Evolutionary conservation across 2,329 filamentous ascomycete species (phyloP), one percentile per base, ranked within the genome.

Genomic region (Pyrenophora tritici-repentis): DNA sequence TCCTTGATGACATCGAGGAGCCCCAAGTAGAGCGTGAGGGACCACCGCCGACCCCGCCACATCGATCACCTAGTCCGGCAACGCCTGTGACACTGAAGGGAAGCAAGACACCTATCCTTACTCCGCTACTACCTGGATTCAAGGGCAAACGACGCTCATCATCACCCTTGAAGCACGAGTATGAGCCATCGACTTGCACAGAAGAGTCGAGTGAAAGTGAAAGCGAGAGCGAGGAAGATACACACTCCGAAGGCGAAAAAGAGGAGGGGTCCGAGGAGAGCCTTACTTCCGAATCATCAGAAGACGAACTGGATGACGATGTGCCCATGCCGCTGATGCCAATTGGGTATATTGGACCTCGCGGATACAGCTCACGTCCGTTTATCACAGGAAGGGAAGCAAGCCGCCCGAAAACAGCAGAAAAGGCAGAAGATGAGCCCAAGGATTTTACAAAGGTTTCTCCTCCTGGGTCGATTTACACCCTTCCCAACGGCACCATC

Each of bases 151-250:
- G 92, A 37, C 85, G 91, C 14, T 88, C 86, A 1, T 97, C 94
- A 0, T 99, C 94, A 1, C 94, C 94, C 0, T 79, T 99, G 42
- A 99, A 99, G 76, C 93, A 97, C 69, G 93, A 99, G 75, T 99
- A 97, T 65, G 87, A 92, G 56, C 93, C 93, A 12, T 97, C 94
- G 13, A 86, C 84, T 6, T 84, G 83, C 38, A 86, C 85, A 0
- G 83, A 84, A 35, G 84, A 84, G 6, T 81, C 81, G 7, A 81
- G 78, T 1, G 80, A 84, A 47, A 86, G 81, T 37, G 26, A 29
- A 29, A 29, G 26, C 10, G 82, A 84, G 40, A 76, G 81, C 38
- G 82, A 84, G 40, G 76, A 79, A 36, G 82, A 81, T 4, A 75
- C 75, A 5, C 70, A 32, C 4, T 63, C 62, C 1, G 63, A 62